Evolutionary conservation across 2,329 filamentous ascomycete genomes (phyloP).

Genomic region (Sporothrix phasma): DNA sequence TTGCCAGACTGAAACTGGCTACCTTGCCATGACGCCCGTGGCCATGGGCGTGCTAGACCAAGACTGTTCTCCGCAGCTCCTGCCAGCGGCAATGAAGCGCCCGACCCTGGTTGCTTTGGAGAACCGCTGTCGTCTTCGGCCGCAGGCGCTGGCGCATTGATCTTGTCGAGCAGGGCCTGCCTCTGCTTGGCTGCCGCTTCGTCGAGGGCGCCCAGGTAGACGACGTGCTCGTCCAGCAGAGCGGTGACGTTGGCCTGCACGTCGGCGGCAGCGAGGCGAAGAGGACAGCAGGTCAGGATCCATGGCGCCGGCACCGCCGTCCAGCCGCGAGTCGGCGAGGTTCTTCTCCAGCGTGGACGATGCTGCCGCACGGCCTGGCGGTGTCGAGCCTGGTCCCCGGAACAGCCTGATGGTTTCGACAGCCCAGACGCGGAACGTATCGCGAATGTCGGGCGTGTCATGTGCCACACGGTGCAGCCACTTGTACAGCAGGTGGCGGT

Average conservation of each 20-base stretch:
- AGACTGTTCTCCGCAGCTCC: constrained; percentile 52
- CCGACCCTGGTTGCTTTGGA: constrained; percentile 44
- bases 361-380: neutral
- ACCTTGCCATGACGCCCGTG: constrained; percentile 44
- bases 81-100: constrained; percentile 70
- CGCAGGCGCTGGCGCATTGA: constrained; percentile 17
- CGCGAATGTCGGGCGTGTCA: constrained; percentile 56
- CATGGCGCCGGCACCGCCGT: constrained; percentile 33
- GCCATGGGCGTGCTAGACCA: constrained; percentile 47
- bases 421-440: constrained; percentile 51
- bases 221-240: constrained; percentile 49
- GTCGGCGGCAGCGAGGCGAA: constrained; percentile 37
- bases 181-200: constrained; percentile 44
- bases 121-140: neutral
- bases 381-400: constrained; percentile 17
- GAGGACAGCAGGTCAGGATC: constrained; percentile 31
- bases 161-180: constrained; percentile 43
- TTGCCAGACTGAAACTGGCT: constrained; percentile 27
- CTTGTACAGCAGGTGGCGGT: constrained; percentile 53
- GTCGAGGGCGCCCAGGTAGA: constrained; percentile 49
- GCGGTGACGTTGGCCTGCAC: constrained; percentile 37
- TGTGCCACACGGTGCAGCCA: constrained; percentile 62
- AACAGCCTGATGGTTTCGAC: constrained; percentile 50
- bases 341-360: neutral
- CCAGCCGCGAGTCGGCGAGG: neutral